Evolutionary conservation across 108 stramenopile species (phyloP).

Genomic region (Ochromonas danica): DNA sequence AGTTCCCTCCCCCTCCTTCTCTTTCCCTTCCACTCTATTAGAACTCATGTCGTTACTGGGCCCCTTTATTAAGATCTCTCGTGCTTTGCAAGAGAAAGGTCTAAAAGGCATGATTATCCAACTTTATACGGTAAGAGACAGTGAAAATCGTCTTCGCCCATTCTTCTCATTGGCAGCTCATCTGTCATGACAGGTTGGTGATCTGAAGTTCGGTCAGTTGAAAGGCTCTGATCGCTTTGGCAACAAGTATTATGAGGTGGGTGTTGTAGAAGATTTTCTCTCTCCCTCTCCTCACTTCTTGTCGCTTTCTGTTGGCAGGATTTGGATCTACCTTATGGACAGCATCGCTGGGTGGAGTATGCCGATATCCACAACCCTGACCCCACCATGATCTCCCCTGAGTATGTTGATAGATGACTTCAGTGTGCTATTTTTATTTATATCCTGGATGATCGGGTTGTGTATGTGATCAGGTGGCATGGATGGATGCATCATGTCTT

Average conservation of each 20-base stretch:
- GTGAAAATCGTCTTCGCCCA: background rate
- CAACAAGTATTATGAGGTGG: constrained; percentile 37
- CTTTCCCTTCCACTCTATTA: no score
- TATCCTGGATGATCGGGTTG: background rate
- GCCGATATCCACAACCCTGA: constrained; percentile 12
- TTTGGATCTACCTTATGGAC: constrained; percentile 10
- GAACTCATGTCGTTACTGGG: background rate
- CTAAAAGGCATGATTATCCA: background rate
- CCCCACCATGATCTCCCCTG: constrained; percentile 3
- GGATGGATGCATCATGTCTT: constrained; percentile 36
- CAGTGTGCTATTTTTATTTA: background rate
- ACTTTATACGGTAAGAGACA: background rate
- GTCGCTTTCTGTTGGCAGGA: background rate
- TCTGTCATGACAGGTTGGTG: constrained; percentile 6
- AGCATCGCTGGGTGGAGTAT: constrained; percentile 37
- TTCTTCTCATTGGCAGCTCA: background rate
- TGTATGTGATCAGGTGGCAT: constrained; percentile 24
- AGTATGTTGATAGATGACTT: background rate
- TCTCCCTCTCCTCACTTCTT: no score
- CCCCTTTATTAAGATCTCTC: background rate
- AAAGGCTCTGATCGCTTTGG: constrained; percentile 30
- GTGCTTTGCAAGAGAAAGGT: background rate
- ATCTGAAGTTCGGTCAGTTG: constrained; percentile 28
- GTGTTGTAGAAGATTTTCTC: no score
- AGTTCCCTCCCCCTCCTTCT: no score